phyloP scores from a whole-genome alignment of 352 stramenopile genomes.

The Phytophthora macrochlamydospora region DNA sequence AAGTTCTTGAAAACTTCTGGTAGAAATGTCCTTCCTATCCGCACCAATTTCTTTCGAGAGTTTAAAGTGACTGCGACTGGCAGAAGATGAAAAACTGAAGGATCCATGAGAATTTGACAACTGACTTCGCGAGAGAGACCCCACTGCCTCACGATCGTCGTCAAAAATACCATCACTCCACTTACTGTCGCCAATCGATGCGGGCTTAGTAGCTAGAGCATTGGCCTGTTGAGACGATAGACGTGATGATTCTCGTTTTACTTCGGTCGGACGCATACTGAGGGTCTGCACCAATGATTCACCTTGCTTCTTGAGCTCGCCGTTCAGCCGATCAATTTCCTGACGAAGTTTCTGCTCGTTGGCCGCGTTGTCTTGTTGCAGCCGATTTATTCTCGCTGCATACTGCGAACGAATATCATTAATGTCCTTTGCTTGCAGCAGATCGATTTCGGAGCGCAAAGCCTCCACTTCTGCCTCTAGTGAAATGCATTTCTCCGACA shows the following conservation, averaged over 20 bases:
- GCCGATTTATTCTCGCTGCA: slow-evolving; percentile 43
- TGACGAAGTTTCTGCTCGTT: slow-evolving; percentile 51
- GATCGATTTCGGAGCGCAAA: slow-evolving; percentile 62
- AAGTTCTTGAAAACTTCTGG: background rate
- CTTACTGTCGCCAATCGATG: slow-evolving; percentile 20
- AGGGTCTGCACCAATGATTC: slow-evolving; percentile 12
- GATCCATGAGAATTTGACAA: slow-evolving; percentile 44
- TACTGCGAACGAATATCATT: slow-evolving; percentile 54
- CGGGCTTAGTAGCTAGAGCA: slow-evolving; percentile 25
- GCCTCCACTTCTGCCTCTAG: slow-evolving; percentile 58
- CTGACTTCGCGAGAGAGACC: slow-evolving; percentile 62
- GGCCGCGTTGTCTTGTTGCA: slow-evolving; percentile 54
- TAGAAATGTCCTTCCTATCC: slow-evolving; percentile 11
- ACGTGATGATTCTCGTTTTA: no score
- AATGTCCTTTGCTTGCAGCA: slow-evolving; percentile 71
- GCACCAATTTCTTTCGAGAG: slow-evolving; percentile 18
- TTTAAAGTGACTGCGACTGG: slow-evolving; percentile 17
- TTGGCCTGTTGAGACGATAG: slow-evolving; percentile 10
- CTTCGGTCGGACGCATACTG: slow-evolving; percentile 11
- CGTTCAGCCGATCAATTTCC: slow-evolving; percentile 61
- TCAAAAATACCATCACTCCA: slow-evolving; percentile 36
- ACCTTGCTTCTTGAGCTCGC: slow-evolving; percentile 48
- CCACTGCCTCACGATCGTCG: slow-evolving; percentile 38
- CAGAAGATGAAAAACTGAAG: slow-evolving; percentile 20
- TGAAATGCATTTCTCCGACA: slow-evolving; percentile 40